phyloP scores from a whole-genome alignment of 495 filamentous ascomycete genomes.

The Penicillium simplicissimum region DNA sequence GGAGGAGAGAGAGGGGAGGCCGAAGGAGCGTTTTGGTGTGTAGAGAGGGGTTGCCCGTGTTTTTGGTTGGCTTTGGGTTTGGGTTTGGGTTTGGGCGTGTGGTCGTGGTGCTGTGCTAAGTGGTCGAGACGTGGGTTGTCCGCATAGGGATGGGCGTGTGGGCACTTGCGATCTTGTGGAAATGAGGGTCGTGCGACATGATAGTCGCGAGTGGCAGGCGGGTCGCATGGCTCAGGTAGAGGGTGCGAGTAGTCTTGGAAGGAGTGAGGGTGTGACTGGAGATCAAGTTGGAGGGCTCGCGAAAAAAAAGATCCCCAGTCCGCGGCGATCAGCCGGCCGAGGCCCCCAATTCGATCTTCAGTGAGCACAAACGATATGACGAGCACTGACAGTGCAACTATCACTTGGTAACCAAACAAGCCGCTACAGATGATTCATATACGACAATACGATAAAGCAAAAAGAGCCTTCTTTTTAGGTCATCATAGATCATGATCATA shows the following conservation, averaged over 20 bases:
- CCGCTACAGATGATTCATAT: not conserved
- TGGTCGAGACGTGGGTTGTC: slow-evolving; percentile 8
- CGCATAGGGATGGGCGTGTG: not conserved
- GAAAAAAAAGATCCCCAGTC: slow-evolving; percentile 12
- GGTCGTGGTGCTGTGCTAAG: slow-evolving; percentile 19
- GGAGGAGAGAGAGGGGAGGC: slow-evolving; percentile 39
- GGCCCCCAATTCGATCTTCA: not conserved
- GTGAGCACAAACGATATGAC: not conserved
- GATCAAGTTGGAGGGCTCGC: not conserved
- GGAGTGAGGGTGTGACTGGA: not conserved
- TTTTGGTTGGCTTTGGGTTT: slow-evolving; percentile 5
- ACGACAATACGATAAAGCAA: not conserved
- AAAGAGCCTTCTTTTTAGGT: not conserved
- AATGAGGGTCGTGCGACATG: slow-evolving; percentile 14
- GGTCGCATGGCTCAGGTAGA: slow-evolving; percentile 19
- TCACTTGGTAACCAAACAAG: not conserved
- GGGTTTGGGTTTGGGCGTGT: not conserved
- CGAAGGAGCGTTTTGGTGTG: slow-evolving; percentile 22
- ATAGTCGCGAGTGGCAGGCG: slow-evolving; percentile 13
- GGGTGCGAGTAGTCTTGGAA: not conserved
- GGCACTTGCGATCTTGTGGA: slow-evolving; percentile 1
- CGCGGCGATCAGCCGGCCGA: slow-evolving; percentile 21
- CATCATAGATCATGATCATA: not conserved
- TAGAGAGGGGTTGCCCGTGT: slow-evolving; percentile 7
- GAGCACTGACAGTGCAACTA: not conserved